A percentile compares a stretch with the other conserved stretches of the same genome.
Conservation (phyloP, 106 monocot genomes). For the Acorus gramineus region DNA sequence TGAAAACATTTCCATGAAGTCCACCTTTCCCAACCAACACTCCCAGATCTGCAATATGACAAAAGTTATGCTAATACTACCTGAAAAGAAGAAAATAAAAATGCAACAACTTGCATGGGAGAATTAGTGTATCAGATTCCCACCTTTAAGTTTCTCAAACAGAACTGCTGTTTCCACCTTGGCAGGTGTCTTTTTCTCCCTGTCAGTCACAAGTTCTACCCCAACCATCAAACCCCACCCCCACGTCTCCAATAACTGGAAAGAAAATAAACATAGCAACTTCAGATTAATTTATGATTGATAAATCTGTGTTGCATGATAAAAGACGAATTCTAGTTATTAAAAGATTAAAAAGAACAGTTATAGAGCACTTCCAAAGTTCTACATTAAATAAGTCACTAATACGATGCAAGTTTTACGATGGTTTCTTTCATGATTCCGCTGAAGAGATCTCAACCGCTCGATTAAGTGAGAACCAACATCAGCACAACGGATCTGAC, state of each 20-base stretch:
- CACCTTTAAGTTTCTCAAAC: background rate
- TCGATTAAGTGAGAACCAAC: constrained; percentile 72
- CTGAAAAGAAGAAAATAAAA: background rate
- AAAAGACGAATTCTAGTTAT: background rate
- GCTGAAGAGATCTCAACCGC: constrained; percentile 60
- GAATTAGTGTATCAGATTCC: background rate
- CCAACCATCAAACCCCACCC: background rate
- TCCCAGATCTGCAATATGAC: constrained; percentile 1
- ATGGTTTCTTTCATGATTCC: constrained; percentile 71
- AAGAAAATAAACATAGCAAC: background rate
- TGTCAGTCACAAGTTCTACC: background rate
- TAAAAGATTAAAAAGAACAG: background rate
- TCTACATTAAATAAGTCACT: background rate
- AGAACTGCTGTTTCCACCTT: constrained; percentile 11
- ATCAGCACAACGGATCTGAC: constrained; percentile 66
- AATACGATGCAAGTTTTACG: background rate
- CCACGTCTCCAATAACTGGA: constrained; percentile 2
- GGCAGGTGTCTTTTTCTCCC: background rate
- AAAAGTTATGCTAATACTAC: background rate
- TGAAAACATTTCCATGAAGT: constrained; percentile 33
- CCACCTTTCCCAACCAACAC: constrained; percentile 1
- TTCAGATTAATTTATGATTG: background rate
- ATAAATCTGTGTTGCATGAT: background rate
- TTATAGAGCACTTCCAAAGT: background rate
- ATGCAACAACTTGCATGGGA: background rate